Evolutionary conservation across 2,329 filamentous ascomycete species (phyloP), one percentile per base, ranked within the genome.

Genomic region (Xylariaceae sp.): DNA sequence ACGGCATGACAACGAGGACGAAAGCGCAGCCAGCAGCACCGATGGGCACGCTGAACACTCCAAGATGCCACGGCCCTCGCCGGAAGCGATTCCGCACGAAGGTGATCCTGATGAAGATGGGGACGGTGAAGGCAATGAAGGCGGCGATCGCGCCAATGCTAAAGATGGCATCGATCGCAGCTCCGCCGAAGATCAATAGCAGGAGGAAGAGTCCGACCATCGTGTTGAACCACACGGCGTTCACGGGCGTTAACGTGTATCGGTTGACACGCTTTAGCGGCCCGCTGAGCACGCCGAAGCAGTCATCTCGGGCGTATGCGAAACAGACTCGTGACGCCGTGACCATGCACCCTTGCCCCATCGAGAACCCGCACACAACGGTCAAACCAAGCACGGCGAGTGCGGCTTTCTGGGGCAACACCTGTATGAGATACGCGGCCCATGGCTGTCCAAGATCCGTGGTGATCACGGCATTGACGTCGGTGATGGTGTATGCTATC

Each of bases 291-390:
- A 51, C 36, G 0, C 85, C 85, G 64, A 89, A 86, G 65, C 83
- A 86, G 61, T 82, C 85, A 63, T 89, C 86, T 32, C 86, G 82
- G 16, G 86, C 85, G 68, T 89, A 89, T 15, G 85, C 86, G 63
- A 86, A 89, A 1, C 84, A 86, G 42, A 88, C 85, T 45, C 86
- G 78, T 19, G 80, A 85, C 5, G 75, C 76, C 10, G 75, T 74
- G 12, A 89, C 80, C 82, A 87, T 88, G 66, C 84, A 87, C 1
- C 84, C 86, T 67, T 88, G 85, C 5, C 86, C 86, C 82, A 88
- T 88, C 39, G 79, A 81, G 65, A 88, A 88, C 2, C 83, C 81
- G 54, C 84, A 85, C 39, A 88, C 74, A 58, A 88, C 86, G 1
- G 85, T 88, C 40, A 88, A 69, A 0, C 78, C 71, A 12, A 88